Percentiles rank a stretch among this genome's conserved stretches.
These are phyloP conservation scores for Melampsora americana DNA, from an alignment of 1,284 basidiomycete genomes.

Conservation along the genomic window DNA sequence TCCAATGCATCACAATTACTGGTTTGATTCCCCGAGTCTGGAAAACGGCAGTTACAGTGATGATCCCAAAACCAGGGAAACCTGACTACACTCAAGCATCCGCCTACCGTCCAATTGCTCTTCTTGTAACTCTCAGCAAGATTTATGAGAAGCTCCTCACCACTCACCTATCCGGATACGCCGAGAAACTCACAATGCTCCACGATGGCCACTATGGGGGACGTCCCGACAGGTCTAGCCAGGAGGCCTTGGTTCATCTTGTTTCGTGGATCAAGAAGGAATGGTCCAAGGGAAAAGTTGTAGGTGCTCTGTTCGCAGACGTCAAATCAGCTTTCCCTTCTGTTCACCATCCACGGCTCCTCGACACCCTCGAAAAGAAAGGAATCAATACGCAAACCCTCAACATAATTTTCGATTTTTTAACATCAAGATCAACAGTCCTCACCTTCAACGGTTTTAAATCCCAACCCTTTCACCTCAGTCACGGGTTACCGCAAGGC, in stretches of 20 bases:
- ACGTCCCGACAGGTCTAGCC: background rate
- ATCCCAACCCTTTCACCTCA: background rate
- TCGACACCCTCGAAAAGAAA: background rate
- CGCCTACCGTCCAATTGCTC: conserved; percentile 1
- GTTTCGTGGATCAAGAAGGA: background rate
- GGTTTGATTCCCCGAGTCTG: background rate
- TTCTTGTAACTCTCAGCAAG: conserved; percentile 10
- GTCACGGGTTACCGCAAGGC: background rate
- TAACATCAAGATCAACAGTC: background rate
- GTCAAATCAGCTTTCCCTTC: background rate
- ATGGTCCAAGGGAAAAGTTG: background rate
- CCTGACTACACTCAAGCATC: conserved; percentile 3
- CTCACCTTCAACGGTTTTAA: background rate
- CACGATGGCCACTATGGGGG: conserved; percentile 6
- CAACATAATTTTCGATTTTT: too few relatives aligned
- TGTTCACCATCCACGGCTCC: background rate
- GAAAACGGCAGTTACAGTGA: conserved; percentile 15
- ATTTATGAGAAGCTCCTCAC: conserved; percentile 10
- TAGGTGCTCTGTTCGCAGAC: conserved; percentile 1
- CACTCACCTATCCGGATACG: background rate
- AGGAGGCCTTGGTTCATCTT: background rate
- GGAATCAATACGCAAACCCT: background rate
- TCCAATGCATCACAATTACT: background rate
- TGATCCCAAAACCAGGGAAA: conserved; percentile 21
- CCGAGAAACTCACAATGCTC: background rate